These are phyloP conservation scores for Metschnikowia baotianmanensis DNA, from an alignment of 805 yeast genomes.

Conservation along the genomic window DNA sequence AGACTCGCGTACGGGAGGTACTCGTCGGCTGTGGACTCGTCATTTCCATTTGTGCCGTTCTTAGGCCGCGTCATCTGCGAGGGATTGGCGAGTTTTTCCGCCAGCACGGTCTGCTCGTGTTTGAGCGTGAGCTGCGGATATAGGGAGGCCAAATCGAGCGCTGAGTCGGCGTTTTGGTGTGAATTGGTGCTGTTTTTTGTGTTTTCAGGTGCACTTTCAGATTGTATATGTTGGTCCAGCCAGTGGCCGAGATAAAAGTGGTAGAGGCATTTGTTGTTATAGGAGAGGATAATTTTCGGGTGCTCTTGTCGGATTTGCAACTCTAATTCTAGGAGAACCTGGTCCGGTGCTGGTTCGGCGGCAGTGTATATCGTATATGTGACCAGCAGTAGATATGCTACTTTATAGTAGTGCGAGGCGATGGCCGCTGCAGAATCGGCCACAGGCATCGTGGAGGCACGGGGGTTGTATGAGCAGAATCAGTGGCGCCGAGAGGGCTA, in stretches of 20 bases:
- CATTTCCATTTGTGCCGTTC: constrained; percentile 1
- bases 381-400: constrained; percentile 35
- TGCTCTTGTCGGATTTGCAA: constrained; percentile 33
- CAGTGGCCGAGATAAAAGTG: constrained; percentile 33
- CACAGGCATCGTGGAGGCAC: neutral
- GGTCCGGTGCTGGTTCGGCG: constrained; percentile 30
- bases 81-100: constrained; percentile 31
- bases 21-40: constrained; percentile 18
- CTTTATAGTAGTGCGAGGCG: constrained; percentile 38
- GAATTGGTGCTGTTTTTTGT: neutral
- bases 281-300: constrained; percentile 39
- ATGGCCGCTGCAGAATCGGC: constrained; percentile 5
- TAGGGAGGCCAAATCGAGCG: constrained; percentile 9
- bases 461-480: too few relatives aligned
- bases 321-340: constrained; percentile 39
- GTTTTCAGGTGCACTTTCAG: neutral
- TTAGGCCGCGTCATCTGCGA: constrained; percentile 20
- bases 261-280: constrained; percentile 40
- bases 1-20: constrained; percentile 34
- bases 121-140: constrained; percentile 28
- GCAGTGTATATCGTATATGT: constrained; percentile 31
- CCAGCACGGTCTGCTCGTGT: constrained; percentile 21
- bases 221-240: neutral
- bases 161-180: neutral
- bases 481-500: neutral